Base-by-base conservation (phyloP, 2,329 filamentous ascomycete species). In the Helotiales sp. region DNA sequence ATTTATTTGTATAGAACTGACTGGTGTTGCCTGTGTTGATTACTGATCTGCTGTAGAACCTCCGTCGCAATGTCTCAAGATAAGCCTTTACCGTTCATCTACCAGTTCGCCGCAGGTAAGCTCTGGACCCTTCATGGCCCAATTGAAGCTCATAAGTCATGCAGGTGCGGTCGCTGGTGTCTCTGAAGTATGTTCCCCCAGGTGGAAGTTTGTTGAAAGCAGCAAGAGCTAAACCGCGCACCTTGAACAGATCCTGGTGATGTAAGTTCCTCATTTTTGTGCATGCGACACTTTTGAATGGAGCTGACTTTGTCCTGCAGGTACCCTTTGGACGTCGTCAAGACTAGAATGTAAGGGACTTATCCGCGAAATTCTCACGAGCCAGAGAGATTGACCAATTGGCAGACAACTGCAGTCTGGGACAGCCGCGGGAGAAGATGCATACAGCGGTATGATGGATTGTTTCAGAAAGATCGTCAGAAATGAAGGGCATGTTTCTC, bases 271-370 rank as follows among this genome's bases (percentile, higher is more conserved):
- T 67, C 64, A 66, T 64, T 47, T 60, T 66, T 66, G 40, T 54
- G 32, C 17, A 61, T 57, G 66, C 52, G 43, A 26, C 54, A 24
- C 34, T 34, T 47, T 59, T 10, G 20, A 40, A 4, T 7, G 65
- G 6, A 61, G 60, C 68, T 75, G 55, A 75, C 34, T 60, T 24
- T 3, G 67, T 66, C 74, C 32, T 77, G 74, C 79, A 97, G 94
- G 96, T 99, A 99, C 85, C 96, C 96, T 74, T 86, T 99, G 80
- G 96, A 99, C 80, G 96, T 99, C 67, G 93, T 98, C 81, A 98
- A 98, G 87, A 98, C 96, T 72, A 87, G 95, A 90, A 91, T 97
- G 92, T 96, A 87, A 86, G 90, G 80, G 71, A 11, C 15, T 17
- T 40, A 24, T 24, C 26, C 7, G 13, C 28, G 24, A 24, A 40